Conservation (phyloP, 2,329 filamentous ascomycete genomes). For the Westerdykella ornata region DNA sequence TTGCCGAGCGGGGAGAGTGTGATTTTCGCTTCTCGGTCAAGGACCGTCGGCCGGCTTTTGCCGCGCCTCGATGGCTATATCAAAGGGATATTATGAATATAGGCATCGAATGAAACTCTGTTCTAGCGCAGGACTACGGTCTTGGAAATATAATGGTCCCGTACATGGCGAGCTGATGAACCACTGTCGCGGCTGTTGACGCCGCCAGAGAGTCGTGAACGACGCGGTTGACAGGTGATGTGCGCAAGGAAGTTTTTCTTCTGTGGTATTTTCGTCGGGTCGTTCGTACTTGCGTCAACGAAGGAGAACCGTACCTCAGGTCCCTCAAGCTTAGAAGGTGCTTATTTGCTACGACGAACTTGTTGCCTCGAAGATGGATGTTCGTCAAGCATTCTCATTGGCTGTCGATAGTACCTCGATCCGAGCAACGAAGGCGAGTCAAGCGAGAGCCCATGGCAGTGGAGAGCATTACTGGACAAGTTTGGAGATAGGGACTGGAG, state of each 20-base stretch:
- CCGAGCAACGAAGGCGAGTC: not conserved
- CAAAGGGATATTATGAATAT: not conserved
- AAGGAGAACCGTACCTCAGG: not conserved
- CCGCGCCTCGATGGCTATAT: not conserved
- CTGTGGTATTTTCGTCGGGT: not conserved
- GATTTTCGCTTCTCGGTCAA: no score
- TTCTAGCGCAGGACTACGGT: no score
- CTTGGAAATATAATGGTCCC: no score
- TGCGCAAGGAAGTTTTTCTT: not conserved
- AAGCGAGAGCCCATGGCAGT: not conserved
- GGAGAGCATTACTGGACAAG: not conserved
- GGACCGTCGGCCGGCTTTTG: not conserved
- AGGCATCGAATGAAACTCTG: no score
- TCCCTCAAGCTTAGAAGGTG: not conserved
- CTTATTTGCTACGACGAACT: not conserved
- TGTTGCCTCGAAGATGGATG: not conserved
- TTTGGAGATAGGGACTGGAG: not conserved
- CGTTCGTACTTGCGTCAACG: not conserved
- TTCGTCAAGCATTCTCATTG: not conserved
- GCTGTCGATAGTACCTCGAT: not conserved
- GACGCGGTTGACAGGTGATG: not conserved
- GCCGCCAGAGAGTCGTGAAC: not conserved
- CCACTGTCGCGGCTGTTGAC: no score
- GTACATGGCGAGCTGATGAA: no score
- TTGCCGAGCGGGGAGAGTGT: no score